Percentiles rank a stretch among this genome's conserved stretches.
phyloP scores from a whole-genome alignment of 768 basidiomycete genomes.

The Boletales sp. region DNA sequence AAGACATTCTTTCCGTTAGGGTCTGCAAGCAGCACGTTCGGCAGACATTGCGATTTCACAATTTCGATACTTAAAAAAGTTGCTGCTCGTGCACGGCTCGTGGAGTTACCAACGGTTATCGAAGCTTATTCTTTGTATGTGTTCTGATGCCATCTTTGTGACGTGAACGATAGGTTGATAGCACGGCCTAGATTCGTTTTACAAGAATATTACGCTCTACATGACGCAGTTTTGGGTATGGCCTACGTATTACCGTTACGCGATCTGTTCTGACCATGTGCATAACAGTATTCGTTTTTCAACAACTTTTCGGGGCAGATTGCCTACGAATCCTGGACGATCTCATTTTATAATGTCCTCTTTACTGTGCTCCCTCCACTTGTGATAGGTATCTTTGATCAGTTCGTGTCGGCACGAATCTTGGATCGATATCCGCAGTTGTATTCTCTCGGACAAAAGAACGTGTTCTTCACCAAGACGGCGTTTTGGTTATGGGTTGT shows the following conservation, averaged over 20 bases:
- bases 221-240: slow-evolving; percentile 98
- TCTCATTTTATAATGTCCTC: slow-evolving; percentile 93
- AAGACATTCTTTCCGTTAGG: slow-evolving; percentile 42
- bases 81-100: slow-evolving; percentile 93
- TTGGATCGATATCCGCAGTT: slow-evolving; percentile 96
- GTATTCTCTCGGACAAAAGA: slow-evolving; percentile 91
- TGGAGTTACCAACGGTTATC: slow-evolving; percentile 98
- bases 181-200: slow-evolving; percentile 77
- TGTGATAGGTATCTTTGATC: slow-evolving; percentile 97
- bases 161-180: slow-evolving; percentile 8
- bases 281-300: slow-evolving; percentile 89
- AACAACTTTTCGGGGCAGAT: slow-evolving; percentile 99
- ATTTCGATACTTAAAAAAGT: slow-evolving; percentile 92
- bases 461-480: slow-evolving; percentile 87
- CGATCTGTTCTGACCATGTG: neutral
- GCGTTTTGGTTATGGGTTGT: slow-evolving; percentile 91
- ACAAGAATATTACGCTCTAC: slow-evolving; percentile 97
- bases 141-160: neutral
- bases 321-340: slow-evolving; percentile 97
- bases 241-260: neutral
- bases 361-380: slow-evolving; percentile 96
- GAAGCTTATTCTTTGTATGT: slow-evolving; percentile 92
- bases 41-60: slow-evolving; percentile 98
- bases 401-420: slow-evolving; percentile 96
- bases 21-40: slow-evolving; percentile 96